A percentile compares a stretch with the other conserved stretches of the same genome.
phyloP scores from a whole-genome alignment of 2,329 filamentous ascomycete species.

The Colletotrichum shisoi region DNA sequence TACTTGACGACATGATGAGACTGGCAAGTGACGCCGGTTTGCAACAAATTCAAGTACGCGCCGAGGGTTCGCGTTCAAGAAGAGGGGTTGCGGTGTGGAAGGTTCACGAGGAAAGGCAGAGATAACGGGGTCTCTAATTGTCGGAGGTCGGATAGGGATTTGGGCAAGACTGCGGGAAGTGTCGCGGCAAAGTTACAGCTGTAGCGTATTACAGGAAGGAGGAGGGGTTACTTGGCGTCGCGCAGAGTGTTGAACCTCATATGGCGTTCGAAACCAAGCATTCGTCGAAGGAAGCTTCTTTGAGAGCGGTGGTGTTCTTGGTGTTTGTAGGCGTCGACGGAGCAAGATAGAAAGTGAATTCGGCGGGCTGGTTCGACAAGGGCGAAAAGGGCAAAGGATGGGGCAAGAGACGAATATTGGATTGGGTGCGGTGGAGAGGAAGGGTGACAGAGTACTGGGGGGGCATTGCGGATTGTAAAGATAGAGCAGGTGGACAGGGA shows the following conservation, averaged over 20 bases:
- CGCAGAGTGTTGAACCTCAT: constrained; percentile 7
- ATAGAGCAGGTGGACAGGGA: background rate
- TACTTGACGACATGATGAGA: constrained; percentile 38
- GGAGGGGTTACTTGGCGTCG: constrained; percentile 14
- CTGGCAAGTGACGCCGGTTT: background rate
- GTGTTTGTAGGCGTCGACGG: background rate
- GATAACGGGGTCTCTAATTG: constrained; percentile 7
- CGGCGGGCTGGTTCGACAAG: background rate
- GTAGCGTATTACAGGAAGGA: constrained; percentile 6
- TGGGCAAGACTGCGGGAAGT: background rate
- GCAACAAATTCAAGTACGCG: background rate
- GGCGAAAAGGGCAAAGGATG: constrained; percentile 6
- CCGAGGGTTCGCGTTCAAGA: background rate
- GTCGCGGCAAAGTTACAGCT: constrained; percentile 9
- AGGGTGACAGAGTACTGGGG: background rate
- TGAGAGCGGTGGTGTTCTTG: background rate
- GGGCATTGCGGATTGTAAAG: background rate
- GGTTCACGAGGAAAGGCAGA: background rate
- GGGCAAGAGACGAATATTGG: constrained; percentile 1
- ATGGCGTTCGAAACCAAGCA: background rate
- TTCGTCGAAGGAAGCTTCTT: background rate
- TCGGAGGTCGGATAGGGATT: constrained; percentile 5
- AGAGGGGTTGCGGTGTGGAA: background rate
- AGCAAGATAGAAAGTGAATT: background rate
- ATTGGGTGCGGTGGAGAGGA: background rate